Percentiles rank a stretch among this genome's conserved stretches.
Evolutionary conservation across 2,329 filamentous ascomycete genomes (phyloP).

Genomic region (Aspergillus sp.): DNA sequence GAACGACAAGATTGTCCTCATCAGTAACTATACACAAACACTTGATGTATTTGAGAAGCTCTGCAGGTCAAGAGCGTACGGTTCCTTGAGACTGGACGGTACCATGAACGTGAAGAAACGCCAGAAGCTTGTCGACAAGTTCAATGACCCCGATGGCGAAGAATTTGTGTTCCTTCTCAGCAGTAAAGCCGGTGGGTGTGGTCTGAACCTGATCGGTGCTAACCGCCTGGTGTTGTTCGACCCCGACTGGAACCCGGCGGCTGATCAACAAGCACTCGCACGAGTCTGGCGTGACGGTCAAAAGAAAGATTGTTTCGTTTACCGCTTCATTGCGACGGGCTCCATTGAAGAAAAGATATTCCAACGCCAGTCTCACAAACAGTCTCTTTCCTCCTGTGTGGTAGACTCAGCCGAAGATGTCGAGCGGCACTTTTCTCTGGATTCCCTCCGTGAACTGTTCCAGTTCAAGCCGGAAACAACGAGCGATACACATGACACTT

Average conservation of each 20-base stretch:
- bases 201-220: conserved; percentile 90
- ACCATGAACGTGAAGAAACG: conserved; percentile 98
- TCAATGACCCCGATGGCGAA: conserved; percentile 86
- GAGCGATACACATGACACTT: conserved; percentile 96
- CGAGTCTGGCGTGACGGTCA: conserved; percentile 98
- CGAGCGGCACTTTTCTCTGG: conserved; percentile 91
- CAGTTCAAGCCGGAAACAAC: conserved; percentile 82
- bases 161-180: conserved; percentile 97
- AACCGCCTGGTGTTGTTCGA: conserved; percentile 96
- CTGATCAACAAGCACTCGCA: conserved; percentile 93
- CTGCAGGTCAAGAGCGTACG: conserved; percentile 81
- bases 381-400: conserved; percentile 91
- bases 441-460: conserved; percentile 88
- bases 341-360: conserved; percentile 99
- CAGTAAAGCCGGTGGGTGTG: conserved; percentile 94
- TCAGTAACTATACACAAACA: conserved; percentile 97
- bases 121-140: conserved; percentile 94
- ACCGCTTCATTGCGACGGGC: conserved; percentile 97
- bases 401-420: conserved; percentile 97
- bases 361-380: conserved; percentile 96
- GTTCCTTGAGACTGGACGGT: conserved; percentile 84
- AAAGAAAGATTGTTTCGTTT: conserved; percentile 99
- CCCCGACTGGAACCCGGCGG: conserved; percentile 96
- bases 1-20: conserved; percentile 98
- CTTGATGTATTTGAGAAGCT: conserved; percentile 91